Evolutionary conservation across 306 rosid species (phyloP).

Genomic region (Glycine tomentella): DNA sequence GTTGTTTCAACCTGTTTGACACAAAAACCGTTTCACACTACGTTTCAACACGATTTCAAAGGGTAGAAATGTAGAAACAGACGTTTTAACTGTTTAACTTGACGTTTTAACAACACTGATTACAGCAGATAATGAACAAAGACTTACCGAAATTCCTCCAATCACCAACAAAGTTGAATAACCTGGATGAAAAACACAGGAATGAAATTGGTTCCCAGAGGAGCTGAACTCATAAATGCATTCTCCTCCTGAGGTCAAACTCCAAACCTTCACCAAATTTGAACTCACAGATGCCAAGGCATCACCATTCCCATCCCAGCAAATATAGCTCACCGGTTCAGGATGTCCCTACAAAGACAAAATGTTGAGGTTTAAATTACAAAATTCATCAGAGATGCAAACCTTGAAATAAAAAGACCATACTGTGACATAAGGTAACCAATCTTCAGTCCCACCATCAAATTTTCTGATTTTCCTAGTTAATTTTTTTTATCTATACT

Average conservation of each 20-base stretch:
- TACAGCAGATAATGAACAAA: constrained; percentile 24
- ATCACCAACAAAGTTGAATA: constrained; percentile 59
- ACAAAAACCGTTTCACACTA: no score
- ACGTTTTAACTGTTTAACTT: no score
- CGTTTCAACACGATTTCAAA: no score
- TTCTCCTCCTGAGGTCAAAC: constrained; percentile 51
- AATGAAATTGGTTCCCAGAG: constrained; percentile 50
- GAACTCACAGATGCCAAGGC: constrained; percentile 61
- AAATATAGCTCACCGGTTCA: constrained; percentile 58
- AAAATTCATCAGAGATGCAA: constrained; percentile 25
- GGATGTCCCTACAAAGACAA: constrained; percentile 56
- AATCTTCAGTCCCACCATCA: constrained; percentile 6
- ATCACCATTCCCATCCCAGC: constrained; percentile 61
- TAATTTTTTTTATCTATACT: not conserved
- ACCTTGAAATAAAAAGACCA: not conserved
- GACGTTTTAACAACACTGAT: no score
- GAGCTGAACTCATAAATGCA: constrained; percentile 60
- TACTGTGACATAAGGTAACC: constrained; percentile 14
- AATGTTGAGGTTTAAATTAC: not conserved
- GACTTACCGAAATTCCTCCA: constrained; percentile 58
- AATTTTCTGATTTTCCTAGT: no score
- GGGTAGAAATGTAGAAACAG: no score
- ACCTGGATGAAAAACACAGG: constrained; percentile 65
- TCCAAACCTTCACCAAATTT: constrained; percentile 59
- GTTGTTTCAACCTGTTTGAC: no score